phyloP scores from a whole-genome alignment of 2,329 filamentous ascomycete species.

The Ciborinia camelliae region DNA sequence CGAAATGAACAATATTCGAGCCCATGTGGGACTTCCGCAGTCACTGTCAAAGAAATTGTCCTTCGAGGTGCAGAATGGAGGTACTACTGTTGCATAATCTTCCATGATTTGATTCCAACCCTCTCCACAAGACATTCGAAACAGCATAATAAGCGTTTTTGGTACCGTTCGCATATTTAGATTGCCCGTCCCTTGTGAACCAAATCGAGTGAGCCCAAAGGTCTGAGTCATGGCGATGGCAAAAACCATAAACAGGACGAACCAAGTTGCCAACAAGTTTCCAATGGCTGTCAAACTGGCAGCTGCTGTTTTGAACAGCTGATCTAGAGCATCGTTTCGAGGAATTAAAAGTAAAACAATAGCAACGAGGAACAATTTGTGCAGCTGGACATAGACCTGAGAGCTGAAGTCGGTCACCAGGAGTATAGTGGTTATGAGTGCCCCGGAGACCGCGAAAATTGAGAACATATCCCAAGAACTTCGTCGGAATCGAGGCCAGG shows the following conservation, averaged over 20 bases:
- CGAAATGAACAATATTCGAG: conserved; percentile 81
- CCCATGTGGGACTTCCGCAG: conserved; percentile 88
- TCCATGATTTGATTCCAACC: conserved; percentile 98
- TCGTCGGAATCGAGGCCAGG: conserved; percentile 85
- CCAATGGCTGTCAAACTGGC: conserved; percentile 87
- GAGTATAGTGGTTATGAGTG: conserved; percentile 78
- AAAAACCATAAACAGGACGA: conserved; percentile 93
- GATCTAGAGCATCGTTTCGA: conserved; percentile 92
- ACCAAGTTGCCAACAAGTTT: conserved; percentile 93
- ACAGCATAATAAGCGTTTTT: conserved; percentile 88
- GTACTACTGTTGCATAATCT: conserved; percentile 77
- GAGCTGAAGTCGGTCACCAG: conserved; percentile 58
- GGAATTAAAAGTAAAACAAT: conserved; percentile 89
- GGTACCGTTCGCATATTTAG: conserved; percentile 92
- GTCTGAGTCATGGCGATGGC: conserved; percentile 95
- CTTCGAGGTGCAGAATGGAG: conserved; percentile 75
- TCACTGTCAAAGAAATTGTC: conserved; percentile 79
- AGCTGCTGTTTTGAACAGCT: conserved; percentile 97
- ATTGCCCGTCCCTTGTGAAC: conserved; percentile 66
- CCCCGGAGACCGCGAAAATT: conserved; percentile 71
- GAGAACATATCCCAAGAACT: conserved; percentile 97
- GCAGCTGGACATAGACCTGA: conserved; percentile 69
- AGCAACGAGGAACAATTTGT: conserved; percentile 91
- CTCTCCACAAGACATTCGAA: conserved; percentile 89
- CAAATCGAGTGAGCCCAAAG: conserved; percentile 91